Evolutionary conservation across 345 rosid species (phyloP), one percentile per base, ranked within the genome.

Genomic region (Erodium maritimum): DNA sequence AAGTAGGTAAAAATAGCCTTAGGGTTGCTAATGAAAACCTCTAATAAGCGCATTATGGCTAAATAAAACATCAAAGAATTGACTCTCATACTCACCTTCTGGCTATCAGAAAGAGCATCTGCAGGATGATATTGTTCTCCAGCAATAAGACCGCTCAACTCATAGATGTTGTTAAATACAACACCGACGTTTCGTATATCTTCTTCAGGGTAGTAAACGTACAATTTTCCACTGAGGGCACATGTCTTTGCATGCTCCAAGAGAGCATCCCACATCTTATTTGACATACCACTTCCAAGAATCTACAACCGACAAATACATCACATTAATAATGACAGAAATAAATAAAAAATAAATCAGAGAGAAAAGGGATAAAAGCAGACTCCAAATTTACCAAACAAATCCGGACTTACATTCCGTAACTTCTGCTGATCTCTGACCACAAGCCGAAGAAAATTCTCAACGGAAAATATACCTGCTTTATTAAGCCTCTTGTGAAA

Each of bases 221-320:
- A 87, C 61, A 83, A 73, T 79, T 90, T 93, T 59, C 95, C 81
- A 56, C 86, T 63, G 21, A 82, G 83, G 67, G 72, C 95, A 70
- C 99, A 93, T 21, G 99, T 93, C 84, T 93, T 93, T 11, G 99
- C 95, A 53, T 93, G 99, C 59, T 93, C 97, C 65, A 82, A 57
- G 61, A 93, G 84, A 65, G 97, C 95, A 0, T 93, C 99, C 99
- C 99, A 93, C 99, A 93, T 93, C 80, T 82, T 90, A 80, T 90
- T 93, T 65, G 99, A 90, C 97, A 93, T 93, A n/a, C 99, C 99
- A 52, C 91, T 84, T 59, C 99, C 99, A 56, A 93, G 95, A 80
- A 81, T 83, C 99, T 93, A 73, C 61, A 74, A 60, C 55, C 55
- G 18, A 18, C 22, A 19, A 11, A 18, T 52, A 51, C 14, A 20